Base-by-base conservation (phyloP, 371 early-diverging fungal species). In the Mucor lusitanicus region DNA sequence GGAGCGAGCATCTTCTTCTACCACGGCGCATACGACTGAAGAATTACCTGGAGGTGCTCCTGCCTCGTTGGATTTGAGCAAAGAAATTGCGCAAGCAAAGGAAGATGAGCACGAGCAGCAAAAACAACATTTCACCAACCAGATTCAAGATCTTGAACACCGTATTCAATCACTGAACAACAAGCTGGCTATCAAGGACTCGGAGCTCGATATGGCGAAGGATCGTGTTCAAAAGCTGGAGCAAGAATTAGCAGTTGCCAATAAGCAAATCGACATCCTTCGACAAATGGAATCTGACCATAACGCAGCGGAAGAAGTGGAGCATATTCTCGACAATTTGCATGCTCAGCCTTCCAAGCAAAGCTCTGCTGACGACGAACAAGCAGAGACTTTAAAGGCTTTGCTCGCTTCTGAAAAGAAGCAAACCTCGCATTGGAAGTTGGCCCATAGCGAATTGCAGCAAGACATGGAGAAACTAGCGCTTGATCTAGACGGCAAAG, bases 1-100 rank as follows among this genome's bases (percentile, higher is more conserved):
- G 33, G 74, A 73, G 48, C 53, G 33, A 23, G 59, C 44, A 9
- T 39, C 64, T 3, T 58, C 68, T 11, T 35, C 68, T 11, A 23
- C 55, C 8, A n/a, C 19, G 44, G 54, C 37, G 28, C 50, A 62
- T 1, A 39, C 66, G 0, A 46, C 68, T 23, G 55, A 61, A 15
- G 48, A 60, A 2, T 35, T 50, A 23, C 28, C 32, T 21, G 46
- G 39, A 25, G 2, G 35, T 15, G 15, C 23, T 19, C 13, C 19
- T 15, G 37, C 40, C 19, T 61, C 63, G 0, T 40, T 62, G 9
- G 73, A 66, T 33, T 65, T 78, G 7, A 70, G 68, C 60, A 70
- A 78, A 48, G 81, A 81, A 67, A 81, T 81, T 55, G 61, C 68
- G n/a, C 74, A 75, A 15, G 81, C 81, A 30, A 75, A 77, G 53